Percentiles rank a stretch among this genome's conserved stretches.
Conservation (phyloP, 2,329 filamentous ascomycete genomes). For the Fusarium anguioides region DNA sequence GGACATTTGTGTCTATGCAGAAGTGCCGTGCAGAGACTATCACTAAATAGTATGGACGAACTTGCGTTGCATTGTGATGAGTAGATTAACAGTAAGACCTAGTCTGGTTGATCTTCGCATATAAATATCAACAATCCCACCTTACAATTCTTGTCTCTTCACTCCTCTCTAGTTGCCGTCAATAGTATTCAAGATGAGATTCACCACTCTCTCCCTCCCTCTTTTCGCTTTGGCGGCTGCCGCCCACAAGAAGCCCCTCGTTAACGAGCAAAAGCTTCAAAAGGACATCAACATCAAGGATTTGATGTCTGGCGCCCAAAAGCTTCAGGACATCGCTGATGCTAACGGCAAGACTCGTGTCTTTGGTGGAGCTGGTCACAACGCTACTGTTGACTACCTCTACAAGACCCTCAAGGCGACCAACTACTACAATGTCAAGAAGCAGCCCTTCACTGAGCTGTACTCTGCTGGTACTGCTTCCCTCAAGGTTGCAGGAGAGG, state of each 20-base stretch:
- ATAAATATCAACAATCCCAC: constrained; percentile 27
- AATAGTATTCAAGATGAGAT: constrained; percentile 38
- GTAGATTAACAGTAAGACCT: neutral
- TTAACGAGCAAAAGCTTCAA: constrained; percentile 54
- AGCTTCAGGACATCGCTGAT: constrained; percentile 58
- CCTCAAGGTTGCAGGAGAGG: constrained; percentile 47
- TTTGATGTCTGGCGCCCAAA: constrained; percentile 57
- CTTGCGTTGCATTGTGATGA: neutral
- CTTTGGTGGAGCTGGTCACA: constrained; percentile 59
- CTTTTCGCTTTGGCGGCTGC: constrained; percentile 42
- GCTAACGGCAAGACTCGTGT: constrained; percentile 56
- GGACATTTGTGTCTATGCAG: constrained; percentile 28
- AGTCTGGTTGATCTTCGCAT: neutral
- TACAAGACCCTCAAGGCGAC: constrained; percentile 53
- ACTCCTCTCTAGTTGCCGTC: constrained; percentile 13
- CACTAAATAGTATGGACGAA: neutral
- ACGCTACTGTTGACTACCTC: constrained; percentile 59
- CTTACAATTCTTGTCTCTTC: neutral
- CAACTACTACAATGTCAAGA: constrained; percentile 57
- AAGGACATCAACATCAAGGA: constrained; percentile 53
- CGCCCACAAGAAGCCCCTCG: constrained; percentile 48
- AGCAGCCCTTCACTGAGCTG: constrained; percentile 58
- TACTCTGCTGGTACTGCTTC: constrained; percentile 49
- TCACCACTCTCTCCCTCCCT: constrained; percentile 36
- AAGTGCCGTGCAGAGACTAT: constrained; percentile 28